Conservation (phyloP, 768 basidiomycete genomes). For the Tylopilus balloui region DNA sequence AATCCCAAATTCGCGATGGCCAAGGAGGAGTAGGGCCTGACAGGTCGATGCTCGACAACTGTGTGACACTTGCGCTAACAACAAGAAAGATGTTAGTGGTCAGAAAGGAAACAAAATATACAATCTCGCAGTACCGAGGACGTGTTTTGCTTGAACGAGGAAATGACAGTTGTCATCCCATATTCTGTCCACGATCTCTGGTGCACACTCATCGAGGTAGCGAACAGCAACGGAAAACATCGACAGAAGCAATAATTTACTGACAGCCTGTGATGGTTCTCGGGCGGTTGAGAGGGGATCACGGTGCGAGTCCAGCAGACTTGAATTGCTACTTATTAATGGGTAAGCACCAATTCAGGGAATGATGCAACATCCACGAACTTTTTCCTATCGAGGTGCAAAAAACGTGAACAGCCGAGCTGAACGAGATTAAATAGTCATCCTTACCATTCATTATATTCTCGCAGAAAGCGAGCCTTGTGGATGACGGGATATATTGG, state of each 20-base stretch:
- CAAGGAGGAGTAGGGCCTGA: slow-evolving; percentile 74
- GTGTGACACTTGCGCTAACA: slow-evolving; percentile 57
- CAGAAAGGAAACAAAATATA: not conserved
- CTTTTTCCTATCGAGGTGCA: slow-evolving; percentile 23
- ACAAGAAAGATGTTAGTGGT: slow-evolving; percentile 7
- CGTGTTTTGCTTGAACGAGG: slow-evolving; percentile 53
- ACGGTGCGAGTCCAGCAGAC: slow-evolving; percentile 24
- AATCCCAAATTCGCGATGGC: slow-evolving; percentile 82
- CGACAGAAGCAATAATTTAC: slow-evolving; percentile 66
- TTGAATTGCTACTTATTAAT: slow-evolving; percentile 33
- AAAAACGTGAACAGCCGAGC: slow-evolving; percentile 3
- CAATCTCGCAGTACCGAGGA: slow-evolving; percentile 50
- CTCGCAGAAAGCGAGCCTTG: slow-evolving; percentile 61
- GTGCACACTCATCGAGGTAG: slow-evolving; percentile 49
- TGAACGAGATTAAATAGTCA: not conserved
- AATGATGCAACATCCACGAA: slow-evolving; percentile 7
- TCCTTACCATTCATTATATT: slow-evolving; percentile 52
- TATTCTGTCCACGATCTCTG: slow-evolving; percentile 51
- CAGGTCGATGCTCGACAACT: slow-evolving; percentile 70
- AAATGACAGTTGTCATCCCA: slow-evolving; percentile 69
- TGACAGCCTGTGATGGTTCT: slow-evolving; percentile 58
- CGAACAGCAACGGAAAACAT: slow-evolving; percentile 82
- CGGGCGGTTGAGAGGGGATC: slow-evolving; percentile 20
- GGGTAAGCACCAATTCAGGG: slow-evolving; percentile 13
- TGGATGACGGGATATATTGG: slow-evolving; percentile 81